phyloP scores from a whole-genome alignment of 2,329 filamentous ascomycete species.

The Chaetoscypha palmicola region DNA sequence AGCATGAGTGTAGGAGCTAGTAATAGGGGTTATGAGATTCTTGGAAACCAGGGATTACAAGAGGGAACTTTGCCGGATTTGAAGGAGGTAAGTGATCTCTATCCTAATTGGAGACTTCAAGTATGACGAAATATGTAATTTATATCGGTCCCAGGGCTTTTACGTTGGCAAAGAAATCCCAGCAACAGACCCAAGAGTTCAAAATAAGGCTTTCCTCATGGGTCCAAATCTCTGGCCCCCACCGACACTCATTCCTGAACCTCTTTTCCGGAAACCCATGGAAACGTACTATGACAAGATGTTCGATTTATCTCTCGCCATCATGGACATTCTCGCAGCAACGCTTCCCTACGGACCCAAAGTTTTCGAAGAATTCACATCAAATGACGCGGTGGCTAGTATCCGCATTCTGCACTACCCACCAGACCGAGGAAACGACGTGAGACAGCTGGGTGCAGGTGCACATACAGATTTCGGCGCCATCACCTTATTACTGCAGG shows the following conservation, averaged over 20 bases:
- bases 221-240: constrained; percentile 39
- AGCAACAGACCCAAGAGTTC: constrained; percentile 32
- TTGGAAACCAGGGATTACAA: constrained; percentile 40
- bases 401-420: constrained; percentile 45
- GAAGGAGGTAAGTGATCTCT: constrained; percentile 33
- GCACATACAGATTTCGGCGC: constrained; percentile 48
- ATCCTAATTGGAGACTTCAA: neutral
- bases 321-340: constrained; percentile 37
- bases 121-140: neutral
- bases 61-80: constrained; percentile 38
- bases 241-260: constrained; percentile 26
- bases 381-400: constrained; percentile 35
- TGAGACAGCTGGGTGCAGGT: constrained; percentile 23
- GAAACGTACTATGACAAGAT: constrained; percentile 38
- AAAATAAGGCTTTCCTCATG: constrained; percentile 32
- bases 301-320: constrained; percentile 31
- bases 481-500: constrained; percentile 47
- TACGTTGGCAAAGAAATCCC: constrained; percentile 37
- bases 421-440: constrained; percentile 31
- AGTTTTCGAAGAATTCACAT: constrained; percentile 38
- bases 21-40: constrained; percentile 44
- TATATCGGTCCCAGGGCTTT: constrained; percentile 27
- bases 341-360: constrained; percentile 37
- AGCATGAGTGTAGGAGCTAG: constrained; percentile 31
- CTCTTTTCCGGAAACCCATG: constrained; percentile 33